A percentile compares a stretch with the other conserved stretches of the same genome.
These are phyloP conservation scores for Nannizziopsis barbatae DNA, from an alignment of 2,329 filamentous ascomycete genomes.

Conservation along the genomic window DNA sequence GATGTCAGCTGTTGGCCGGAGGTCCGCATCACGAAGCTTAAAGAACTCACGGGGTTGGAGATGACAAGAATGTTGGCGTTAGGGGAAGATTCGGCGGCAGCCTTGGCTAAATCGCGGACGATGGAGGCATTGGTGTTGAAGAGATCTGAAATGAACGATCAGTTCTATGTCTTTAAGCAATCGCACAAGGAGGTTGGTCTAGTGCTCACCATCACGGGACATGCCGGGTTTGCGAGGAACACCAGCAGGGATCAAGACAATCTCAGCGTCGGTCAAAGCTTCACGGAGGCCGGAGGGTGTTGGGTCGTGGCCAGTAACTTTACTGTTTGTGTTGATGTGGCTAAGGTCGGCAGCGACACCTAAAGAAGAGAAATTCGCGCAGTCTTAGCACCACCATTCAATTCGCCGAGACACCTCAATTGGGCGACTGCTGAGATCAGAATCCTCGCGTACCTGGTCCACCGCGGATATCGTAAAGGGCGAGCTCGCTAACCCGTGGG, in stretches of 20 bases:
- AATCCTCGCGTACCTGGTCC: constrained; percentile 61
- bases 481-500: constrained; percentile 83
- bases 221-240: constrained; percentile 99
- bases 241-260: constrained; percentile 95
- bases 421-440: neutral
- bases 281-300: constrained; percentile 62
- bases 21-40: neutral
- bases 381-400: constrained; percentile 8
- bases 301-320: constrained; percentile 78
- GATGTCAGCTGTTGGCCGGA: neutral
- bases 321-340: constrained; percentile 99
- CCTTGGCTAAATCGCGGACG: constrained; percentile 95
- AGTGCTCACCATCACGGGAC: constrained; percentile 70
- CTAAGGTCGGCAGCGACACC: constrained; percentile 97
- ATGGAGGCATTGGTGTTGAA: constrained; percentile 99
- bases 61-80: constrained; percentile 96
- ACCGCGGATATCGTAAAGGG: constrained; percentile 94
- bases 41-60: constrained; percentile 69
- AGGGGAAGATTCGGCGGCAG: constrained; percentile 74
- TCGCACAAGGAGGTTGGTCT: neutral
- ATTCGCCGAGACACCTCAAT: neutral
- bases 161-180: neutral
- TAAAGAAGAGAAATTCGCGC: constrained; percentile 30
- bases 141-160: constrained; percentile 50
- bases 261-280: constrained; percentile 75